Evolutionary conservation across 2,329 filamentous ascomycete species (phyloP), one percentile per base, ranked within the genome.

Genomic region (Xylariales sp.): DNA sequence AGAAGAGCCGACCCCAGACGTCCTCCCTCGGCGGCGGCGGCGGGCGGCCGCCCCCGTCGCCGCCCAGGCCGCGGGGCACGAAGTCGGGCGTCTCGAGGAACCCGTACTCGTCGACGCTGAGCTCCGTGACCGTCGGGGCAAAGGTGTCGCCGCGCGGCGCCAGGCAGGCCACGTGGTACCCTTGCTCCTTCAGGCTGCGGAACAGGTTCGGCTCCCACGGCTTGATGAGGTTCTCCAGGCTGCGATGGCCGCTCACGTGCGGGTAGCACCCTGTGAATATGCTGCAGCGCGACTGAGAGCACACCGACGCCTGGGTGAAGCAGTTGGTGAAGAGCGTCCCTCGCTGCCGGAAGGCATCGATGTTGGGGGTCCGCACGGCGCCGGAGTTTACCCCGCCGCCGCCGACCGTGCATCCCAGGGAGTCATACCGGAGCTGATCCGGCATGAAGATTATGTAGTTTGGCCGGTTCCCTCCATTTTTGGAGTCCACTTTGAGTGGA

Each of bases 191-290:
- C 11, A 70, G 41, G 3, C 52, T 59, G 6, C 65, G 60, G 41
- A 72, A 68, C 2, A 72, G 35, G 33, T 72, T 72, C 2, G 64
- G 65, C 43, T 72, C 67, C 65, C 65, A 67, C 1, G 67, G 66
- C 43, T 71, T 71, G 44, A 72, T 62, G 7, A 72, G 55, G 25
- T 69, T 69, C 14, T 71, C 56, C 5, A 71, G 60, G 17, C 55
- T 65, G 18, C 69, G 61, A 45, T 55, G 57, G 11, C 66, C 67
- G 0, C 66, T 72, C 40, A 70, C 71, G 58, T 71, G 68, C 43
- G 56, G 62, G n/a, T 25, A 8, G 8, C 8, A n/a, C 23, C n/a
- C 23, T 25, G 23, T 25, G 23, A 8, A 25, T 25, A 25, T n/a
- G 23, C 23, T 8, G 45, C 66, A 69, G 39, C 67, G 55, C 5